Base-by-base conservation (phyloP, 1,284 basidiomycete species). In the Phylloporus sp. region DNA sequence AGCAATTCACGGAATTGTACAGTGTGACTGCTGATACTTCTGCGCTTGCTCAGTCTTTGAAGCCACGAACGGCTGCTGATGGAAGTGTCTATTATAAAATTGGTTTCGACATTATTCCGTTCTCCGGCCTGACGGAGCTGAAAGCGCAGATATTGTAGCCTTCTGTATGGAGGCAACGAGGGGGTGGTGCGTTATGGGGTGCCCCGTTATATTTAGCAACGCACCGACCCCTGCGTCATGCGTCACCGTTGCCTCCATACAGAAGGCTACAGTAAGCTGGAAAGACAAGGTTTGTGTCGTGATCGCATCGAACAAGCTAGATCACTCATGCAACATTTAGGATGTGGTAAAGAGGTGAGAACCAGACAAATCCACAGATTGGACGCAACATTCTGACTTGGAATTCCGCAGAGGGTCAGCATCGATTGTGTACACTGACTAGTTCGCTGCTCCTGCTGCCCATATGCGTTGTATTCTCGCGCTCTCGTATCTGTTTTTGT, bases 61-160 rank as follows among this genome's bases (percentile, higher is more conserved):
- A 10, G 5, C 62, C 35, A 3, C 27, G 49, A 53, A 39, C 6
- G 53, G 19, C 39, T 3, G 4, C 39, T 4, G 56, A 20, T 3
- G 64, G 68, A 20, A 1, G n/a, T 7, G 1, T 25, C 10, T 78
- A 75, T 53, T 78, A 74, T 47, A 0, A 5, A 20, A 23, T 77
- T 32, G 35, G 61, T 3, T 60, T 39, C 32, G 68, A 77, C 0
- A 53, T 76, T 19, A 27, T 76, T 29, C 43, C 78, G 23, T 35
- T 78, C 11, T 77, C 77, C 58, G 75, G 77, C 6, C 64, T 74
- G 27, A 71, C 75, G 0, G 75, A 76, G 56, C 35, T 76, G 60
- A 76, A 74, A 57, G 75, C 75, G 3, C 72, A 70, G 47, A 66
- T 76, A 23, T n/a, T n/a, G n/a, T n/a, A n/a, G n/a, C n/a, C n/a